A percentile compares a stretch with the other conserved stretches of the same genome.
Evolutionary conservation across 148 eudicot genomes (phyloP).

Genomic region (Talinum fruticosum): DNA sequence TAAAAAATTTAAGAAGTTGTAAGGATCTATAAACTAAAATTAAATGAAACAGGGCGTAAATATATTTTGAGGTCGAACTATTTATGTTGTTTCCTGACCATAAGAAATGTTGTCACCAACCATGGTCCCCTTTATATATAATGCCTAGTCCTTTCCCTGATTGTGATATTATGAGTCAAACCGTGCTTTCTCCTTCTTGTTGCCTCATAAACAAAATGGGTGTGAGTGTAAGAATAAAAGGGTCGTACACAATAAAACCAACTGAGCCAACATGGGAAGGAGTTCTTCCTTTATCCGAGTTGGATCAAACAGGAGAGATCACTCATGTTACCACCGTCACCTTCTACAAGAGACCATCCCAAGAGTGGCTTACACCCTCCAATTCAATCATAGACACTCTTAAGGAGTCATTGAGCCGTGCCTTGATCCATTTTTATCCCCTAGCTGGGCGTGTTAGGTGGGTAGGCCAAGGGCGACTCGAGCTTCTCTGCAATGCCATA

Average conservation of each 20-base stretch:
- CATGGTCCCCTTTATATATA: too few relatives aligned
- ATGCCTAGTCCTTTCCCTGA: too few relatives aligned
- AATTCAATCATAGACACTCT: constrained; percentile 26
- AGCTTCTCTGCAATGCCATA: constrained; percentile 23
- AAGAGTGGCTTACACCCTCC: constrained; percentile 7
- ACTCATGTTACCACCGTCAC: constrained; percentile 44
- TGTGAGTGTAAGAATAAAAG: constrained; percentile 22
- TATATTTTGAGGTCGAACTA: too few relatives aligned
- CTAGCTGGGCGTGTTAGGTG: constrained; percentile 18
- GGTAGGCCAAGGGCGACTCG: constrained; percentile 18
- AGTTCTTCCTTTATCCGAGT: constrained; percentile 36
- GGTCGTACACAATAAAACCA: constrained; percentile 35
- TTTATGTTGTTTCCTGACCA: too few relatives aligned
- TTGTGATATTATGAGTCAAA: too few relatives aligned
- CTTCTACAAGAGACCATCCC: constrained; percentile 31
- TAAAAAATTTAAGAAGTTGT: too few relatives aligned
- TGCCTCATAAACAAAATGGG: background rate
- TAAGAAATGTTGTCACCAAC: too few relatives aligned
- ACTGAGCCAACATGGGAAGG: constrained; percentile 41
- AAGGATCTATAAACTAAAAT: too few relatives aligned
- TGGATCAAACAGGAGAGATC: constrained; percentile 37
- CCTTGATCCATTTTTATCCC: constrained; percentile 30
- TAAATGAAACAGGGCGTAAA: too few relatives aligned
- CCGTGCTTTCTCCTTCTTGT: too few relatives aligned
- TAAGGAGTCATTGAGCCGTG: constrained; percentile 32